These are phyloP conservation scores for Anthoceros angustus DNA, from an alignment of 225 moss, liverwort and hornwort genomes.

Conservation along the genomic window DNA sequence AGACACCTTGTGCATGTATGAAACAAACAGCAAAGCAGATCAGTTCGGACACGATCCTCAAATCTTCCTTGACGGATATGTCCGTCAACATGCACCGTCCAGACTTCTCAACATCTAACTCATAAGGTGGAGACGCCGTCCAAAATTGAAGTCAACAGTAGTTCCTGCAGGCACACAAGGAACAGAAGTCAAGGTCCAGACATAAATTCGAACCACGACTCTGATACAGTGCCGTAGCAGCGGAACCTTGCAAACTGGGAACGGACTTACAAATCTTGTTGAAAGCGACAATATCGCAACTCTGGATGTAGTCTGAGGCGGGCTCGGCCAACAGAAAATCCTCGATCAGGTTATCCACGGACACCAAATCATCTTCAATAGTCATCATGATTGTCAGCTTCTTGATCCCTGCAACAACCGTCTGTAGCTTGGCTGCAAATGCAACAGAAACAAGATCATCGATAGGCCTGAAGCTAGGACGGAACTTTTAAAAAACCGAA, in stretches of 20 bases:
- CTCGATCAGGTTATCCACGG: conserved; percentile 33
- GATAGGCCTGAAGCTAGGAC: neutral
- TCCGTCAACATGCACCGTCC: too few species aligned
- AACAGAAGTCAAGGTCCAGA: too few species aligned
- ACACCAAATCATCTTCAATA: conserved; percentile 36
- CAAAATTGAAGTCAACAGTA: too few species aligned
- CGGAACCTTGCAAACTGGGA: neutral
- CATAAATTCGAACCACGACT: too few species aligned
- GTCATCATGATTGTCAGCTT: conserved; percentile 46
- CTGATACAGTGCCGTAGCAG: too few species aligned
- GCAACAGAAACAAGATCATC: neutral
- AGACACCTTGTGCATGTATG: neutral
- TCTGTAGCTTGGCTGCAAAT: conserved; percentile 13
- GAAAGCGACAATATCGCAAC: conserved; percentile 44
- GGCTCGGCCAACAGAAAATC: conserved; percentile 26
- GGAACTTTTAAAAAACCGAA: neutral
- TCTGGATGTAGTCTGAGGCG: conserved; percentile 30
- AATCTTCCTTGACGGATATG: neutral
- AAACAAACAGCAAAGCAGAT: neutral
- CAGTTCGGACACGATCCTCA: neutral
- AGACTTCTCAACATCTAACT: too few species aligned
- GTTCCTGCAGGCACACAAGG: too few species aligned
- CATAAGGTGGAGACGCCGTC: too few species aligned
- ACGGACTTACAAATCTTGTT: conserved; percentile 18
- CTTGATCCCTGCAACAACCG: conserved; percentile 15